Conservation (phyloP, 2,329 filamentous ascomycete species). For the Sclerotinia subarctica region DNA sequence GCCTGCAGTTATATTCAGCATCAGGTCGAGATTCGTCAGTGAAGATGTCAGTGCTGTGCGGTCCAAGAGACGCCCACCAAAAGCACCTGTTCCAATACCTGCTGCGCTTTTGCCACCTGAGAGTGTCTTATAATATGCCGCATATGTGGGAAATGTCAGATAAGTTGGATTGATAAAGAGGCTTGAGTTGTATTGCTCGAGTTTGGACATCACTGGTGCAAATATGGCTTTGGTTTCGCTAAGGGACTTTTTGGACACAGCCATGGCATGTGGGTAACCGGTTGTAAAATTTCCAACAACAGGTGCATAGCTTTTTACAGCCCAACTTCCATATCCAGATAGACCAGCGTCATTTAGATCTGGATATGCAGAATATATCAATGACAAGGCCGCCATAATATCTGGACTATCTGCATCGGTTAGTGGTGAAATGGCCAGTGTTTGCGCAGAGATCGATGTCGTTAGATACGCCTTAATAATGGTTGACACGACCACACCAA, state of each 20-base stretch:
- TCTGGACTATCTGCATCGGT: conserved; percentile 32
- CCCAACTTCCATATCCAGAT: conserved; percentile 34
- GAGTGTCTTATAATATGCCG: conserved; percentile 36
- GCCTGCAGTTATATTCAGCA: conserved; percentile 36
- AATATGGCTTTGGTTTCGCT: conserved; percentile 28
- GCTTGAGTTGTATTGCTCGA: conserved; percentile 13
- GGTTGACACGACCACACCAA: conserved; percentile 41
- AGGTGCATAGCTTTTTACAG: conserved; percentile 29
- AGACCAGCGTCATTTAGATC: conserved; percentile 39
- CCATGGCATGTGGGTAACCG: conserved; percentile 37
- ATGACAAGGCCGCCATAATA: conserved; percentile 33
- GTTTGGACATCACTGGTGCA: conserved; percentile 11
- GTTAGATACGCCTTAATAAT: conserved; percentile 45
- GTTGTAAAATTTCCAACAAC: conserved; percentile 34
- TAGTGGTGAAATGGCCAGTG: conserved; percentile 31
- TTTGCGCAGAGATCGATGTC: conserved; percentile 31
- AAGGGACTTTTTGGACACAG: conserved; percentile 34
- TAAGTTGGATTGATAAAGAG: conserved; percentile 23
- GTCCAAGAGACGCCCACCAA: conserved; percentile 37
- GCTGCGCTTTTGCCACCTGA: conserved; percentile 28
- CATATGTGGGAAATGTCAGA: conserved; percentile 31
- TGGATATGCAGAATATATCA: conserved; percentile 38
- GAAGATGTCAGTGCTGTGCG: conserved; percentile 28
- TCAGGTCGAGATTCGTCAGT: conserved; percentile 25
- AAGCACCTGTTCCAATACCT: conserved; percentile 24